Evolutionary conservation across 2,329 filamentous ascomycete species (phyloP).

Genomic region (Emmonsiellopsis sp.): DNA sequence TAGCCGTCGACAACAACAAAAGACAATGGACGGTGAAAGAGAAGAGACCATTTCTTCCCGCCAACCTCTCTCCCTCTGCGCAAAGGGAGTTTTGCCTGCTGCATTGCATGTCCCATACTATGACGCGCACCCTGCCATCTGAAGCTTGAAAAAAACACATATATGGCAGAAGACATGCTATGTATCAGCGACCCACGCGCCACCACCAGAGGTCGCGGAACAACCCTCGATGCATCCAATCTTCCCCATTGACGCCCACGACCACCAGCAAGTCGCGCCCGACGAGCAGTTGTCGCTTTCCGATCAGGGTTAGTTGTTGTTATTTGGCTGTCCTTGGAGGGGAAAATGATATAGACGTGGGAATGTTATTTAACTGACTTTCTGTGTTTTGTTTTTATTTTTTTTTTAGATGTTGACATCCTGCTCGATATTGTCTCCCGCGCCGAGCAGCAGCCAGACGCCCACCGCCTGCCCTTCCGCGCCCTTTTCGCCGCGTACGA

Average conservation of each 20-base stretch:
- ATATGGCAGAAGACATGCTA: slow-evolving; percentile 12
- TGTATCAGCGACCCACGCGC: slow-evolving; percentile 37
- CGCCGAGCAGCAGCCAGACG: slow-evolving; percentile 58
- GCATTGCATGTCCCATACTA: too few species aligned
- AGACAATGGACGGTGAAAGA: too few species aligned
- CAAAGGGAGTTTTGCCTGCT: too few species aligned
- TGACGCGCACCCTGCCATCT: too few species aligned
- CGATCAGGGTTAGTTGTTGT: slow-evolving; percentile 45
- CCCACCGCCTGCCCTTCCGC: slow-evolving; percentile 59
- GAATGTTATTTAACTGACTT: slow-evolving; percentile 1
- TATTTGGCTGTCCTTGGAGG: slow-evolving; percentile 1
- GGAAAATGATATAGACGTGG: background rate
- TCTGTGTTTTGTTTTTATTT: background rate
- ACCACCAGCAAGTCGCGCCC: slow-evolving; percentile 23
- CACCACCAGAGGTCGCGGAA: slow-evolving; percentile 30
- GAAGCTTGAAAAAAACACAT: too few species aligned
- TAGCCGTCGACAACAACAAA: background rate
- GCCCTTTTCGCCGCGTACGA: slow-evolving; percentile 79
- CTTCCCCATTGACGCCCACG: slow-evolving; percentile 28
- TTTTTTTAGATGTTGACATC: slow-evolving; percentile 62
- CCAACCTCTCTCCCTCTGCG: too few species aligned
- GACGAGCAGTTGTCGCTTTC: slow-evolving; percentile 43
- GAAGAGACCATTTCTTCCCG: too few species aligned
- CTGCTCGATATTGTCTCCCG: slow-evolving; percentile 67
- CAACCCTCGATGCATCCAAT: slow-evolving; percentile 42